phyloP scores from a whole-genome alignment of 768 basidiomycete species.

The Tremella fuciformis region DNA sequence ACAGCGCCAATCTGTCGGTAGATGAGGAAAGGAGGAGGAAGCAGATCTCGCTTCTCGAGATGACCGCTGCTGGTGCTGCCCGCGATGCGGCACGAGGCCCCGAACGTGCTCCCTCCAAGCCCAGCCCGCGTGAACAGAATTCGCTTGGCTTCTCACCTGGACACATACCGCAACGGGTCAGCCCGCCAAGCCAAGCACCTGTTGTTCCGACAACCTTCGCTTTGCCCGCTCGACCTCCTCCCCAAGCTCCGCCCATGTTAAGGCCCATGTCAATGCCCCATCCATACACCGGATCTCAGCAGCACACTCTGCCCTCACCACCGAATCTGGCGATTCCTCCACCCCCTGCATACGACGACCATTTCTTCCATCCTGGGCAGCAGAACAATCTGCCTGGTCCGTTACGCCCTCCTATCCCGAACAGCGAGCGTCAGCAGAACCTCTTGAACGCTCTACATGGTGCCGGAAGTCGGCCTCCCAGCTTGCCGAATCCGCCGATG shows the following conservation, averaged over 20 bases:
- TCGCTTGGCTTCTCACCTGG: too few relatives aligned
- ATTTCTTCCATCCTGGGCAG: not conserved
- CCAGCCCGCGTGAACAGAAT: too few relatives aligned
- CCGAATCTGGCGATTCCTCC: not conserved
- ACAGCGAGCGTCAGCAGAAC: slow-evolving; percentile 1
- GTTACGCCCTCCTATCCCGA: not conserved
- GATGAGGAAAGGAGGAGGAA: slow-evolving; percentile 26
- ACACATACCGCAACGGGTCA: too few relatives aligned
- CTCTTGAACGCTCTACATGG: slow-evolving; percentile 2
- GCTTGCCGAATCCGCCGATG: not conserved
- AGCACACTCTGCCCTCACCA: not conserved
- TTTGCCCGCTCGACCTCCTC: not conserved
- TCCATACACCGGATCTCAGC: not conserved
- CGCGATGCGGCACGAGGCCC: too few relatives aligned
- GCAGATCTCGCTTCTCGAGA: slow-evolving; percentile 38
- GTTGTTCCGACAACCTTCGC: too few relatives aligned
- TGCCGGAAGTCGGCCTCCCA: not conserved
- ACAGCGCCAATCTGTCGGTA: slow-evolving; percentile 4
- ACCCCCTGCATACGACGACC: not conserved
- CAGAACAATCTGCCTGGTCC: not conserved
- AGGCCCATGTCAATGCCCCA: not conserved
- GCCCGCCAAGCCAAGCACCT: too few relatives aligned
- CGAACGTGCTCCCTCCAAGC: too few relatives aligned
- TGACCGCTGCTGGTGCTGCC: slow-evolving; percentile 31
- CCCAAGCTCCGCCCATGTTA: not conserved